Conservation (phyloP, 352 stramenopile species). For the Phytophthora tentaculata region DNA sequence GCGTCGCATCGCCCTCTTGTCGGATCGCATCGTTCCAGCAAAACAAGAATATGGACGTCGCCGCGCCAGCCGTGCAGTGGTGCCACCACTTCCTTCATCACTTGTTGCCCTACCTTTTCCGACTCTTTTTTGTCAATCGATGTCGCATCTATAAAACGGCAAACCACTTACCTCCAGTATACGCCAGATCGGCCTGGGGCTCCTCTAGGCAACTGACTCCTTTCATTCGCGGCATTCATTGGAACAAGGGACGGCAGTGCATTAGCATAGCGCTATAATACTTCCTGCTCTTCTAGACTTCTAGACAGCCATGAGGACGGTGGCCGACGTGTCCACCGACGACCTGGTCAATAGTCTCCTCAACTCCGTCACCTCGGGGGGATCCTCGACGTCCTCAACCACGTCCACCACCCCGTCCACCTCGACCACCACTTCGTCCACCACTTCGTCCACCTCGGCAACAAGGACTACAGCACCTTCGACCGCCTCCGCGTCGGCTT, state of each 20-base stretch:
- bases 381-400: conserved; percentile 13
- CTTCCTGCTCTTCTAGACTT: too few species aligned
- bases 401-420: conserved; percentile 17
- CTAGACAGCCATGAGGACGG: conserved; percentile 26
- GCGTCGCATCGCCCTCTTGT: conserved; percentile 6
- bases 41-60: conserved; percentile 3
- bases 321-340: conserved; percentile 42
- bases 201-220: conserved; percentile 27
- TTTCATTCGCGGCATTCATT: conserved; percentile 29
- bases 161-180: conserved; percentile 24
- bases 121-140: conserved; percentile 17
- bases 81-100: background rate
- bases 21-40: conserved; percentile 13
- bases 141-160: conserved; percentile 8
- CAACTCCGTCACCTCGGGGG: conserved; percentile 36
- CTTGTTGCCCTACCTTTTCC: background rate
- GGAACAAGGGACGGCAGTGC: background rate
- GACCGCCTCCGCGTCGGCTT: conserved; percentile 1
- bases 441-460: conserved; percentile 13
- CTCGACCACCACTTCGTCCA: conserved; percentile 1
- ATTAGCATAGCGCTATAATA: background rate
- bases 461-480: conserved; percentile 11
- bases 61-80: background rate
- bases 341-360: conserved; percentile 53
- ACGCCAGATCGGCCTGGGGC: background rate